Conservation (phyloP, 805 yeast genomes). For the Kluyveromyces wickerhamii region DNA sequence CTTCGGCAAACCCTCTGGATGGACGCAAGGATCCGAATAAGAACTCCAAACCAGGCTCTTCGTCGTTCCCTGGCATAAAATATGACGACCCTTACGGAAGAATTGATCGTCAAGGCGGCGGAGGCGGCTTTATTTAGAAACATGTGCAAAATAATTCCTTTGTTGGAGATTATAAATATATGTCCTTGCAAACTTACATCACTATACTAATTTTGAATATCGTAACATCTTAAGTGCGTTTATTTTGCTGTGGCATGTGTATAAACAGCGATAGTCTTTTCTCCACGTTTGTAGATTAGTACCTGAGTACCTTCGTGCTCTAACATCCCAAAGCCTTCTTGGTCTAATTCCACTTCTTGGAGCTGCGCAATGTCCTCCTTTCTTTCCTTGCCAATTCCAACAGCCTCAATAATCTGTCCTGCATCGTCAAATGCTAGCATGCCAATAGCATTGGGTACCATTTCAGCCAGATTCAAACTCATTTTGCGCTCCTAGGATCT, state of each 20-base stretch:
- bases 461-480: conserved; percentile 9
- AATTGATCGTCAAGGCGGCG: conserved; percentile 7
- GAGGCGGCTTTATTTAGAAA: conserved; percentile 10
- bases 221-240: conserved; percentile 5
- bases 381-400: conserved; percentile 26
- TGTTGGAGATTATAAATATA: too few relatives aligned
- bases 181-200: too few relatives aligned
- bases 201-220: too few relatives aligned
- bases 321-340: conserved; percentile 22
- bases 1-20: conserved; percentile 8
- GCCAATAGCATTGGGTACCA: conserved; percentile 23
- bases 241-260: conserved; percentile 4
- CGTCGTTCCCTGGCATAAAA: conserved; percentile 26
- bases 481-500: too few relatives aligned
- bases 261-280: conserved; percentile 23
- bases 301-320: conserved; percentile 15
- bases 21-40: conserved; percentile 5
- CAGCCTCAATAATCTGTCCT: conserved; percentile 23
- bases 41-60: conserved; percentile 7
- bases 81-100: conserved; percentile 30
- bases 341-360: conserved; percentile 17
- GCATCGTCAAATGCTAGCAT: conserved; percentile 26
- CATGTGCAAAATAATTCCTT: not conserved
- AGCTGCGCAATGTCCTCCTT: conserved; percentile 20
- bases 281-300: conserved; percentile 21